These are phyloP conservation scores for Triticum turgidum DNA, from an alignment of 176 grass and related monocot genomes.

Conservation along the genomic window DNA sequence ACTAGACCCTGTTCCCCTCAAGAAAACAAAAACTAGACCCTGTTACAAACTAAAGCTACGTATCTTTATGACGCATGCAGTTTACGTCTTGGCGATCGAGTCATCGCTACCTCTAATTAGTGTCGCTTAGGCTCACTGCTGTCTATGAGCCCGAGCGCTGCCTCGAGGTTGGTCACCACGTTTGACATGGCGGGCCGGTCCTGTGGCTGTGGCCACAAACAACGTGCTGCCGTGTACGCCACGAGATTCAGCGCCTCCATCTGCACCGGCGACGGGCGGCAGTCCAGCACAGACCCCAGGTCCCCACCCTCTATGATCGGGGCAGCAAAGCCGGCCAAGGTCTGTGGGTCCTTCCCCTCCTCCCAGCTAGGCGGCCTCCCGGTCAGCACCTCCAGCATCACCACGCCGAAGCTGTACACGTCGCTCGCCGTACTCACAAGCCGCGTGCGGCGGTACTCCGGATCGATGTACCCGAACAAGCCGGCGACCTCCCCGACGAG, in stretches of 20 bases:
- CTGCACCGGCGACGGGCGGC: neutral
- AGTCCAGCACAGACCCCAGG: neutral
- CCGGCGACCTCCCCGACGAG: neutral
- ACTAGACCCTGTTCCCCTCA: too few species aligned
- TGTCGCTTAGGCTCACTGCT: too few species aligned
- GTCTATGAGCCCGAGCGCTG: neutral
- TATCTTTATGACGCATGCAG: too few species aligned
- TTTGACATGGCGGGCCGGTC: neutral
- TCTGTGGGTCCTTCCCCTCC: neutral
- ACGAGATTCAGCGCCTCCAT: neutral
- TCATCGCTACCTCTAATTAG: too few species aligned
- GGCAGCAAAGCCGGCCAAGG: neutral
- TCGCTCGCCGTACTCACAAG: constrained; percentile 26
- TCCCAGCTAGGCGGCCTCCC: neutral
- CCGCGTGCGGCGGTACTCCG: neutral
- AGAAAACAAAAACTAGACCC: too few species aligned
- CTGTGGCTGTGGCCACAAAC: neutral
- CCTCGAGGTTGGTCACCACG: neutral
- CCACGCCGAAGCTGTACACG: constrained; percentile 78
- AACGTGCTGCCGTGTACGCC: neutral
- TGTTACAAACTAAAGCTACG: too few species aligned
- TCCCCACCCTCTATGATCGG: neutral
- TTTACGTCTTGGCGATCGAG: too few species aligned
- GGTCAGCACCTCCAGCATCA: constrained; percentile 63
- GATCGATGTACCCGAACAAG: neutral